phyloP scores from a whole-genome alignment of 495 filamentous ascomycete genomes.

The Endocarpon pusillum region DNA sequence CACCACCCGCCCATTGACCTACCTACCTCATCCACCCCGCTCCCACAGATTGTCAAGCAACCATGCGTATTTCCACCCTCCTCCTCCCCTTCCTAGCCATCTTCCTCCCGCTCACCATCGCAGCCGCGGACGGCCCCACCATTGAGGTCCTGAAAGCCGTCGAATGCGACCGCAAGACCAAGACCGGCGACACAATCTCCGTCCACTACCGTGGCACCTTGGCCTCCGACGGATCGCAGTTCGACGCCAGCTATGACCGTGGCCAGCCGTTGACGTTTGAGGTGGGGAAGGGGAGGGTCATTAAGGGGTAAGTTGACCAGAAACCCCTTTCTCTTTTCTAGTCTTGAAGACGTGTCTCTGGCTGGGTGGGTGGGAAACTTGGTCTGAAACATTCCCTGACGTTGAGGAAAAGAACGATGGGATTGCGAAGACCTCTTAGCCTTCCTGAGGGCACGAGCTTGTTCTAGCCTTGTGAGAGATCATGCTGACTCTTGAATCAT shows the following conservation, averaged over 20 bases:
- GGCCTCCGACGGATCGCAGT: conserved; percentile 29
- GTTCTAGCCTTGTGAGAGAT: too few relatives aligned
- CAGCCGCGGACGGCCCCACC: conserved; percentile 26
- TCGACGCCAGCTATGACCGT: conserved; percentile 53
- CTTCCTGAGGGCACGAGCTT: too few relatives aligned
- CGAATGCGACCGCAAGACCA: conserved; percentile 60
- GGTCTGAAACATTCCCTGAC: too few relatives aligned
- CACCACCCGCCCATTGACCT: not conserved
- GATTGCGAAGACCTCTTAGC: too few relatives aligned
- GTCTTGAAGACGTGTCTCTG: not conserved
- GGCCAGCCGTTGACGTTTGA: conserved; percentile 58
- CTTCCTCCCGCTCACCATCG: conserved; percentile 29
- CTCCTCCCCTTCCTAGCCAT: conserved; percentile 38
- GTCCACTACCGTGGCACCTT: conserved; percentile 85
- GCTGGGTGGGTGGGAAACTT: too few relatives aligned
- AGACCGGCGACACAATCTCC: conserved; percentile 57
- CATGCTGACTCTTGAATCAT: too few relatives aligned
- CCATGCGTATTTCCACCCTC: conserved; percentile 11
- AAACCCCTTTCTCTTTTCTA: conserved; percentile 1
- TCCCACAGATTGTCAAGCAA: not conserved
- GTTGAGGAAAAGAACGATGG: too few relatives aligned
- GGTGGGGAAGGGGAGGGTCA: conserved; percentile 66
- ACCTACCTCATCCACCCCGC: not conserved
- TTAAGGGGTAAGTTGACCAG: conserved; percentile 47
- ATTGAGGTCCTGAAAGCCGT: conserved; percentile 27